Base-by-base conservation (phyloP, 2,329 filamentous ascomycete genomes). In the Sclerotiophoma versabilis region DNA sequence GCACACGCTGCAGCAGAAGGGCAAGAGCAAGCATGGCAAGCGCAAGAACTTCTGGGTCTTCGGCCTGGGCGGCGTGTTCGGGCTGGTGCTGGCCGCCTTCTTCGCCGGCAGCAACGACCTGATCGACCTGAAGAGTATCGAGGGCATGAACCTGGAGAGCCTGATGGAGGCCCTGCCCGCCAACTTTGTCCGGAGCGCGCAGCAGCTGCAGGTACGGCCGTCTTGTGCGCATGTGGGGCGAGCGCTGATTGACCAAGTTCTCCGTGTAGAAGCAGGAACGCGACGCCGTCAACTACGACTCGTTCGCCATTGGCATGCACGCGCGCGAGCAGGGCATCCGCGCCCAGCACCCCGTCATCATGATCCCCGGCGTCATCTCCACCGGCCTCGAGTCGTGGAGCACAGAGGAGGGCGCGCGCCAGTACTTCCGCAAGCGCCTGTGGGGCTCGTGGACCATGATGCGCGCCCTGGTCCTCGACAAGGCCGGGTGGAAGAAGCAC, bases 361-460 rank as follows among this genome's bases (percentile, higher is more conserved):
- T 99, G 93, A 87, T 99, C 9, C 95, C 95, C 0, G 95, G 95
- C 4, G 95, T 99, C 54, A 99, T 99, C 64, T 98, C 95, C 0
- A 98, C 95, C 0, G 95, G 95, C 1, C 83, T 99, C 20, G 95
- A 99, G 76, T 96, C 92, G 41, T 99, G 95, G 95, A 92, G 93
- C 4, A 98, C 95, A 0, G 87, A 90, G 44, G 90, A 93, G 69
- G 80, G 83, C 34, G 96, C 93, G 7, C 85, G 92, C 29, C 90
- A 89, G 54, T 99, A 98, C 76, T 99, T 99, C 75, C 84, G 95
- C 59, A 96, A 96, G 78, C 83, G 95, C 48, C 79, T 99, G 43
- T 99, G 95, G 95, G 95, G 95, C 4, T 96, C 92, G 64, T 99
- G 96, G 95, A 96, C 86, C 60, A 99, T 99, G 95, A 97, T 99